Base-by-base conservation (phyloP, 2,329 filamentous ascomycete species). In the Aspergillus sp. region DNA sequence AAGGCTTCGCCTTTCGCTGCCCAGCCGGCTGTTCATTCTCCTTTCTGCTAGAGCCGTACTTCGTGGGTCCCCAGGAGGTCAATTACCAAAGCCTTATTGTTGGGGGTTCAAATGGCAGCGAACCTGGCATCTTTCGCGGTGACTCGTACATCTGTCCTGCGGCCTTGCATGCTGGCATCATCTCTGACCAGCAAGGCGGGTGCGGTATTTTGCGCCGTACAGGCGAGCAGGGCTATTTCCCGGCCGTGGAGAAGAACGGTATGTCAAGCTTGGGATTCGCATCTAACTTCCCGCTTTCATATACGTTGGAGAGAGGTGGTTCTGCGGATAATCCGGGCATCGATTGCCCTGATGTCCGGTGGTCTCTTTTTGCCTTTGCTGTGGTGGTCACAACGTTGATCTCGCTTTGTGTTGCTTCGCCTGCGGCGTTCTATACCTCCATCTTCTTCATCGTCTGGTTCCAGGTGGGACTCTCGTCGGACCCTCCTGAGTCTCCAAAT, bases 101-200 rank as follows among this genome's bases (percentile, higher is more conserved):
- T 34, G 79, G 79, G 28, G 79, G 79, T 1, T 71, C 72, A 2
- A 63, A 69, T 26, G 59, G 67, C 26, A 62, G 65, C 4, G 61
- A 67, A 4, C 67, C 69, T 46, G 69, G 73, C 1, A 65, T 74
- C 46, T 82, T 82, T 56, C 75, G 79, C 9, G 76, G 74, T 12
- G 79, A 82, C 57, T 81, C 78, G 2, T 80, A 78, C 59, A 77
- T 82, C 48, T 82, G 79, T 54, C 73, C 72, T 10, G 74, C 78
- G 3, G 79, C 79, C 36, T 72, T 82, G 19, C 79, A 82, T 59
- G 75, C 79, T 19, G 79, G 79, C 29, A 70, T 81, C 54, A 73
- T 81, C 53, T 71, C 64, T 44, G 70, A 81, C 52, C 59, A 65
- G 2, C 67, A 69, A 12, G 79, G 79, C 32, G 79, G 79, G 2